A percentile compares a stretch with the other conserved stretches of the same genome.
Conservation (phyloP, 164 flowering plant species). For the Aristolochia fimbriata region DNA sequence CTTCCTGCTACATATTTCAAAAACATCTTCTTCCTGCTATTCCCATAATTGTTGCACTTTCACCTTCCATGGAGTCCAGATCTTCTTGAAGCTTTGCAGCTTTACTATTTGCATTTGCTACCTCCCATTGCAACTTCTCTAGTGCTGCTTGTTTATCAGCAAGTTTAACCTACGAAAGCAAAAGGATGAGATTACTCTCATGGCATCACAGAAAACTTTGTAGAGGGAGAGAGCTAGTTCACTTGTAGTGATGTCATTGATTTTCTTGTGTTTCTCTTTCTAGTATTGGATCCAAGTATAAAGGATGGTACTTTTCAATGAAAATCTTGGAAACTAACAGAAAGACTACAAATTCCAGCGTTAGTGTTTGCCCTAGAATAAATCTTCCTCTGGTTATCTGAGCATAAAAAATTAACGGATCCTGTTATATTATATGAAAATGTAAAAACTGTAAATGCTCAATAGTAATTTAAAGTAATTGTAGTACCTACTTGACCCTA, state of each 20-base stretch:
- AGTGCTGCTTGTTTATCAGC: conserved; percentile 89
- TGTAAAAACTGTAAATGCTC: too few species aligned
- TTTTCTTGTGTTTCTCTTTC: neutral
- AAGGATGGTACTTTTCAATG: neutral
- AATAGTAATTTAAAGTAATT: too few species aligned
- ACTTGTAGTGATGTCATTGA: neutral
- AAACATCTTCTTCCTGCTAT: too few species aligned
- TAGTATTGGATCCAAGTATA: neutral
- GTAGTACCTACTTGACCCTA: too few species aligned
- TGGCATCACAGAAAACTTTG: neutral
- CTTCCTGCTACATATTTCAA: neutral
- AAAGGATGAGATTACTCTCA: neutral
- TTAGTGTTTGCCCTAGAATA: too few species aligned
- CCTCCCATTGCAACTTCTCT: conserved; percentile 85
- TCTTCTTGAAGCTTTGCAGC: conserved; percentile 62
- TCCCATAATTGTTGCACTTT: conserved; percentile 40
- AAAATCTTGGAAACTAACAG: neutral
- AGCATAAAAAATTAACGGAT: too few species aligned
- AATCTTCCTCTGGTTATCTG: too few species aligned
- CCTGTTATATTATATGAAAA: too few species aligned
- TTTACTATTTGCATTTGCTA: conserved; percentile 47
- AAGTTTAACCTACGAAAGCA: conserved; percentile 51
- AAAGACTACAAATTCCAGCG: neutral
- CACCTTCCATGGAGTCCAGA: conserved; percentile 39
- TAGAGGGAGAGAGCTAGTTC: neutral